Evolutionary conservation across 331 rosid species (phyloP), one percentile per base, ranked within the genome.

Genomic region (Malus hybrid): DNA sequence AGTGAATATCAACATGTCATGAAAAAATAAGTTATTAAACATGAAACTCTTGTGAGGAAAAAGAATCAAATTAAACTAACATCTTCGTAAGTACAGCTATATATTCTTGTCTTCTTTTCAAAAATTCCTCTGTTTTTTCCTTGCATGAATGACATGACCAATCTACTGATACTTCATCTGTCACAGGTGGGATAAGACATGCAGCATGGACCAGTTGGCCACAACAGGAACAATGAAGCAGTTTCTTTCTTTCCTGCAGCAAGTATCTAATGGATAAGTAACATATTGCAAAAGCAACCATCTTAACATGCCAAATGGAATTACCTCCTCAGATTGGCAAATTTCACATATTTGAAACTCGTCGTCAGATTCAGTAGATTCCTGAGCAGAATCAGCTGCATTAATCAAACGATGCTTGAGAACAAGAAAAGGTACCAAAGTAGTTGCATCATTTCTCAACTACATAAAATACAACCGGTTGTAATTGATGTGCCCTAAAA

Each of bases 331-430:
- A 72, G 78, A 24, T 77, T 77, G 80, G 88, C 96, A 92, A 44
- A 88, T 86, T 76, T 87, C 93, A 60, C 96, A 92, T 10, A 87
- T 90, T 82, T 86, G 97, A 82, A 90, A 89, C 80, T 92, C 97
- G 20, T 90, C 96, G 82, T 84, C 96, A 32, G 97, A 90, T 76
- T 90, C 97, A 30, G 80, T 72, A 69, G 96, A 88, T 66, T 90
- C 97, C 48, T 66, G 78, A 73, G 78, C 88, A 87, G 96, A 90
- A 83, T 86, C 91, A 83, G 89, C 97, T 92, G 88, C 94, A 86
- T 46, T 30, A 64, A 79, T 57, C 68, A 84, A 86, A 63, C 73
- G n/a, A 77, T 63, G 75, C 66, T 30, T 65, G 53, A 56, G 10
- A 79, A 68, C 36, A 64, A 63, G 52, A 6, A 24, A n/a, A 79